Percentiles rank a stretch among this genome's conserved stretches.
Evolutionary conservation across 257 asterid genomes (phyloP).

Genomic region (Nemophila menziesii): DNA sequence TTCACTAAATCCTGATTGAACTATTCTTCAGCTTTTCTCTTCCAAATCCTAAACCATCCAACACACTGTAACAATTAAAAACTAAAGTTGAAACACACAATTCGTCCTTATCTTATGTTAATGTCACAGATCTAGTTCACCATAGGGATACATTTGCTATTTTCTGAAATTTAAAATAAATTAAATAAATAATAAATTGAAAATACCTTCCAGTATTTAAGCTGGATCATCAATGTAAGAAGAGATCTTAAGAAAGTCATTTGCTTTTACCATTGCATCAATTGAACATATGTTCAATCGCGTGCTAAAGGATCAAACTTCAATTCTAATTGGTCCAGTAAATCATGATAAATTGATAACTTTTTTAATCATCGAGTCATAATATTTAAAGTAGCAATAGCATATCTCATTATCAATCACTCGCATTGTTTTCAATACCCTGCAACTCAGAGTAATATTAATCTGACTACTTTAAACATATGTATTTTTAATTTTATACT

Average conservation of each 20-base stretch:
- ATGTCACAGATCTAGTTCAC: too few relatives aligned
- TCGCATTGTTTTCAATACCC: conserved; percentile 79
- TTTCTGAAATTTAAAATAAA: too few relatives aligned
- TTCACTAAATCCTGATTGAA: too few relatives aligned
- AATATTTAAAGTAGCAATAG: conserved; percentile 29
- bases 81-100: too few relatives aligned
- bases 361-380: neutral
- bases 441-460: conserved; percentile 24
- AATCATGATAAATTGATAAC: too few relatives aligned
- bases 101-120: too few relatives aligned
- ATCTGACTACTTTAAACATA: conserved; percentile 1
- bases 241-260: conserved; percentile 45
- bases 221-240: conserved; percentile 65
- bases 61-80: too few relatives aligned
- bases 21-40: too few relatives aligned
- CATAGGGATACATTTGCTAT: too few relatives aligned
- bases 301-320: conserved; percentile 35
- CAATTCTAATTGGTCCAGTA: too few relatives aligned
- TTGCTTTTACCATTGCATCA: conserved; percentile 76
- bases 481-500: conserved; percentile 7
- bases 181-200: too few relatives aligned
- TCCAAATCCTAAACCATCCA: too few relatives aligned
- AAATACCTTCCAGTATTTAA: conserved; percentile 86
- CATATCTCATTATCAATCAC: conserved; percentile 83
- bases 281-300: conserved; percentile 71